These are phyloP conservation scores for Cyclotella distinguenda DNA, from an alignment of 108 stramenopile genomes.

Conservation along the genomic window DNA sequence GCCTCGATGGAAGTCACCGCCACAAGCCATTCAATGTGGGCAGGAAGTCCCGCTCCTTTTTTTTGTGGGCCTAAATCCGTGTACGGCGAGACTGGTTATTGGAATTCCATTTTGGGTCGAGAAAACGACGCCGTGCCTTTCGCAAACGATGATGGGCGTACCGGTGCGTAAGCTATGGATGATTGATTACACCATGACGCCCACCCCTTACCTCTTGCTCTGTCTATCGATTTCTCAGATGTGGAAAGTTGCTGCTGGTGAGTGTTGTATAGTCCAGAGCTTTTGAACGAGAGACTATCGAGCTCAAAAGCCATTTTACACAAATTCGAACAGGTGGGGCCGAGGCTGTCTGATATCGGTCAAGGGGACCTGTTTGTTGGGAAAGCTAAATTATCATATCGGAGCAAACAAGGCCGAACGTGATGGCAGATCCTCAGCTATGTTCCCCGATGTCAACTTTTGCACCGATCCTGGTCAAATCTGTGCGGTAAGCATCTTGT, in stretches of 20 bases:
- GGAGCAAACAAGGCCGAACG: conserved; percentile 37
- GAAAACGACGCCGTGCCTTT: conserved; percentile 24
- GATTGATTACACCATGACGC: too few relatives aligned
- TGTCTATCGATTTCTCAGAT: too few relatives aligned
- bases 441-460: conserved; percentile 49
- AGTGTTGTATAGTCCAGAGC: too few relatives aligned
- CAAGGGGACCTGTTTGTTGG: conserved; percentile 47
- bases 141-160: conserved; percentile 32
- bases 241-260: conserved; percentile 54
- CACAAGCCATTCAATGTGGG: conserved; percentile 25
- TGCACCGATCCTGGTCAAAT: conserved; percentile 31
- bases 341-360: conserved; percentile 40
- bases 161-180: conserved; percentile 1
- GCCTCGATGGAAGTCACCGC: conserved; percentile 29
- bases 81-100: conserved; percentile 30
- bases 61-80: conserved; percentile 39
- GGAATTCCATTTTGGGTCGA: conserved; percentile 25
- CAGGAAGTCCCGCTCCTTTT: conserved; percentile 36
- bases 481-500: too few relatives aligned
- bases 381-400: conserved; percentile 46
- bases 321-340: too few relatives aligned
- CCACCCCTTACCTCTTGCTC: too few relatives aligned
- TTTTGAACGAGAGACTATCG: too few relatives aligned
- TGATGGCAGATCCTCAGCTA: conserved; percentile 24
- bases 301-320: too few relatives aligned